Conservation (phyloP, 345 rosid species). For the Cochlearia excelsa region DNA sequence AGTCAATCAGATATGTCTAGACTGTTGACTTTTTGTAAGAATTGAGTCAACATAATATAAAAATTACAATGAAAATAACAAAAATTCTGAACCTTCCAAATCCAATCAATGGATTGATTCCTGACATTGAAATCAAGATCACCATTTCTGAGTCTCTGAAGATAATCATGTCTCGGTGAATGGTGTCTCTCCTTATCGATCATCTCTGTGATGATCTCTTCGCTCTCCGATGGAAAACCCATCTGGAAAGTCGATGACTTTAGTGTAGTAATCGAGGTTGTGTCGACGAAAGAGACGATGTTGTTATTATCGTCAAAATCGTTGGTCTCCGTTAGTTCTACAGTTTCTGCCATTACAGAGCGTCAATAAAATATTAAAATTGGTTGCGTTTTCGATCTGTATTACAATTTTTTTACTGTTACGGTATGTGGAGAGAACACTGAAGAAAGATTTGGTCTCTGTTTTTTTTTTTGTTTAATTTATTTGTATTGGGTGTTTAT, state of each 20-base stretch:
- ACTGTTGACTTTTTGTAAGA: constrained; percentile 29
- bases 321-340: constrained; percentile 21
- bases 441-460: constrained; percentile 24
- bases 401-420: constrained; percentile 19
- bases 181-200: constrained; percentile 51
- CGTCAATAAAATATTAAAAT: background rate
- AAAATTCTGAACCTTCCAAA: constrained; percentile 48
- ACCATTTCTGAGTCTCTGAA: constrained; percentile 52
- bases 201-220: constrained; percentile 51
- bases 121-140: constrained; percentile 51
- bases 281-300: constrained; percentile 6
- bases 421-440: constrained; percentile 17
- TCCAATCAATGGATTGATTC: constrained; percentile 66
- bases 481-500: background rate
- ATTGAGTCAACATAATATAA: constrained; percentile 27
- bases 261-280: constrained; percentile 14
- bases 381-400: constrained; percentile 21
- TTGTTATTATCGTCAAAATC: constrained; percentile 24
- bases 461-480: background rate
- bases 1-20: constrained; percentile 11
- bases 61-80: background rate
- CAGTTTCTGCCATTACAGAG: constrained; percentile 24
- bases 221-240: constrained; percentile 43
- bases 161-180: constrained; percentile 53
- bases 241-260: constrained; percentile 29